phyloP scores from a whole-genome alignment of 2,329 filamentous ascomycete species.

The Colletotrichum orbiculare region DNA sequence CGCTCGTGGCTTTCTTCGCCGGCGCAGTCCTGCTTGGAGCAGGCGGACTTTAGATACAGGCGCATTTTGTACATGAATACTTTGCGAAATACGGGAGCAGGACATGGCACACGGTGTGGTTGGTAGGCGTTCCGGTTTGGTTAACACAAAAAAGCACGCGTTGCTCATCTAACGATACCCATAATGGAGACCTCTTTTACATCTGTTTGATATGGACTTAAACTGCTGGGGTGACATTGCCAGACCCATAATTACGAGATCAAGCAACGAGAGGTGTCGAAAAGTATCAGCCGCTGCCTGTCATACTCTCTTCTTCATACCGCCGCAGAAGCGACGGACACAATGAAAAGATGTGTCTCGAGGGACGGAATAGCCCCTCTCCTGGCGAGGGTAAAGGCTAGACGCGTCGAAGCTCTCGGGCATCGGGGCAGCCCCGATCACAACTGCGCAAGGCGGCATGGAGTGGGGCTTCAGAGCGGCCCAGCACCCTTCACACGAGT shows the following conservation, averaged over 20 bases:
- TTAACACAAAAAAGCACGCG: slow-evolving; percentile 12
- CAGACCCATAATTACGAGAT: too few relatives aligned
- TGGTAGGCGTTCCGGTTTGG: slow-evolving; percentile 20
- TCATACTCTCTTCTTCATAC: slow-evolving; percentile 7
- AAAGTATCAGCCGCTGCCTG: too few relatives aligned
- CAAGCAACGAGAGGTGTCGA: too few relatives aligned
- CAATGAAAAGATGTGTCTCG: slow-evolving; percentile 12
- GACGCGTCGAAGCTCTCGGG: too few relatives aligned
- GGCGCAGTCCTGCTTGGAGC: slow-evolving; percentile 14
- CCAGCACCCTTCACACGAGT: too few relatives aligned
- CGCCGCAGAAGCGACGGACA: slow-evolving; percentile 1
- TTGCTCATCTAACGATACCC: slow-evolving; percentile 21
- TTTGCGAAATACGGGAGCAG: neutral
- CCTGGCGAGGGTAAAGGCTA: too few relatives aligned
- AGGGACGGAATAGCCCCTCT: neutral
- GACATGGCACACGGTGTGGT: neutral
- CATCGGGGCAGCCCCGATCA: too few relatives aligned
- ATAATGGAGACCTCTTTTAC: slow-evolving; percentile 17
- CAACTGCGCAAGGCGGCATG: too few relatives aligned
- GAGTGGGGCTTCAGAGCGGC: too few relatives aligned
- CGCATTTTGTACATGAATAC: neutral
- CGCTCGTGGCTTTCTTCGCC: slow-evolving; percentile 41
- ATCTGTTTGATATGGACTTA: neutral
- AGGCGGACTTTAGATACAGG: neutral
- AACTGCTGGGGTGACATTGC: too few relatives aligned